phyloP scores from a whole-genome alignment of 345 rosid genomes.

The Diplotaxis tenuifolia region DNA sequence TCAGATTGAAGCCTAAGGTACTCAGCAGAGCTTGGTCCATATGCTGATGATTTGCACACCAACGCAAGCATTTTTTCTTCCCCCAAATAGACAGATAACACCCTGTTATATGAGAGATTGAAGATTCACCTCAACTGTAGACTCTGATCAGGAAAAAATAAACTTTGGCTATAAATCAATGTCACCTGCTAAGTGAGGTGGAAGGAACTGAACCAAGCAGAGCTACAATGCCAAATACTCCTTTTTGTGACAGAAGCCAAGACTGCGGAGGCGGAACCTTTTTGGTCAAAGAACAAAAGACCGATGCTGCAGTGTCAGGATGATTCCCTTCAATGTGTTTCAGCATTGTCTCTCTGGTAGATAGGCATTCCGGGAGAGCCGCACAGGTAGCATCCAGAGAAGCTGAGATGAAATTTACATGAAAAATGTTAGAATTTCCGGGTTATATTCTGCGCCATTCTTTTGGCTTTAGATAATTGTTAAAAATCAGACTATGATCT shows the following conservation, averaged over 20 bases:
- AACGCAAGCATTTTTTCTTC: constrained; percentile 67
- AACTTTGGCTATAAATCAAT: background rate
- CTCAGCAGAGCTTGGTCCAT: constrained; percentile 39
- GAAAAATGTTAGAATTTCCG: background rate
- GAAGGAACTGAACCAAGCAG: constrained; percentile 54
- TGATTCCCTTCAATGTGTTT: constrained; percentile 40
- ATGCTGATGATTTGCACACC: constrained; percentile 53
- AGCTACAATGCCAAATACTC: constrained; percentile 53
- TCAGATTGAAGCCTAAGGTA: constrained; percentile 45
- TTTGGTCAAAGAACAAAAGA: constrained; percentile 38
- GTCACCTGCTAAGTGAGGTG: constrained; percentile 57
- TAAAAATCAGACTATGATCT: background rate
- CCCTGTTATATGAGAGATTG: constrained; percentile 35
- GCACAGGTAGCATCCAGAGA: constrained; percentile 35
- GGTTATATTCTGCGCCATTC: background rate
- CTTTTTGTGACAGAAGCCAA: constrained; percentile 23
- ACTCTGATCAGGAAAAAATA: background rate
- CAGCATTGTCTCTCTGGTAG: constrained; percentile 47
- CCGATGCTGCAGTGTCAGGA: constrained; percentile 49
- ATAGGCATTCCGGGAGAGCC: constrained; percentile 26
- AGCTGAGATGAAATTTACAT: constrained; percentile 31
- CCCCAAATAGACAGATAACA: constrained; percentile 58
- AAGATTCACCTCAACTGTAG: background rate
- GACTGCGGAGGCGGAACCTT: constrained; percentile 15
- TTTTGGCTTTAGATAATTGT: too few species aligned